Evolutionary conservation across 2,329 filamentous ascomycete species (phyloP), one percentile per base, ranked within the genome.

Genomic region (Trichoderma sp.): DNA sequence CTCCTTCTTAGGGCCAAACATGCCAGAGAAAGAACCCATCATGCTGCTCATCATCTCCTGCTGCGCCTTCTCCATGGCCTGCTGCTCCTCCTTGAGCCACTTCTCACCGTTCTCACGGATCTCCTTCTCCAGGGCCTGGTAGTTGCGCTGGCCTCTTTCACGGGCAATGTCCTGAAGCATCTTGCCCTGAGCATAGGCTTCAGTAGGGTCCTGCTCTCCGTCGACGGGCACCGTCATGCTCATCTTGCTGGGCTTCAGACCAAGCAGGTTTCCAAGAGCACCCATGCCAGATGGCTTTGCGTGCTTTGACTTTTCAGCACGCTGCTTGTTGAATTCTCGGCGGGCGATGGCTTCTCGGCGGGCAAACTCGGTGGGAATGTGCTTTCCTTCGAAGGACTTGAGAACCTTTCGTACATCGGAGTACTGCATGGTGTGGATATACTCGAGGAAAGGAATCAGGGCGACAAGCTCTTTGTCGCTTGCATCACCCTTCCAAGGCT

Each of bases 361-460:
- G 24, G 95, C 93, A 81, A 98, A 99, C 83, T 99, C 97, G 12
- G 90, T 89, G 5, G 97, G 95, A 75, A 99, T 98, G 80, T 96
- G 89, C 82, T 93, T 94, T 83, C 95, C 95, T 74, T 98, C 92
- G 81, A 97, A 98, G 0, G 94, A 95, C 85, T 94, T 94, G 82
- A 98, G 85, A 4, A 97, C 93, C 80, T 93, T 92, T 79, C 97
- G 94, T 16, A 97, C 94, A 81, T 99, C 97, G 71, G 92, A 89
- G 80, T 95, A 94, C 78, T 95, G 93, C 94, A 98, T 98, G 24
- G 95, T 97, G 79, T 95, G 94, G 78, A 99, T 91, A 85, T 98
- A 98, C 86, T 99, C 97, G 77, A 99, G 92, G 91, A 99, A 98
- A 14, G 97, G 97, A 76, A 99, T 97, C 66, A 98, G 87, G 4